Evolutionary conservation across 2,329 filamentous ascomycete genomes (phyloP).

Genomic region (Monosporascus sp.): DNA sequence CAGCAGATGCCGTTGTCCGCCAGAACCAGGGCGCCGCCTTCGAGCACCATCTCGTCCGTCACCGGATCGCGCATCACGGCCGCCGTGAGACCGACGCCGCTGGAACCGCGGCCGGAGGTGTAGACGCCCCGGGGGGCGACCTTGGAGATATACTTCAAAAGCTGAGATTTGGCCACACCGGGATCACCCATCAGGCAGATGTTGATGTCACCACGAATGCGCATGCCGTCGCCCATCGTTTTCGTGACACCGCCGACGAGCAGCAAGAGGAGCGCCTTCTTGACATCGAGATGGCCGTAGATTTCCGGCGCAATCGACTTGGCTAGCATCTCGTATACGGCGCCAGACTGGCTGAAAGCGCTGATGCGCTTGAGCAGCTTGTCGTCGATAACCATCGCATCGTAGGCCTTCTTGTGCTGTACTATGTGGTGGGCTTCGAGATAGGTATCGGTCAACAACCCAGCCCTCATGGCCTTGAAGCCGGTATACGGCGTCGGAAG

Average conservation of each 20-base stretch:
- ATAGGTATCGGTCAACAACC: conserved; percentile 95
- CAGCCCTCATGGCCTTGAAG: conserved; percentile 93
- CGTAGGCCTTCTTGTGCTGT: conserved; percentile 98
- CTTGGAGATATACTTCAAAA: conserved; percentile 97
- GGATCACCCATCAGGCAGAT: conserved; percentile 98
- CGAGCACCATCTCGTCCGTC: conserved; percentile 79
- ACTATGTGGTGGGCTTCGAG: conserved; percentile 88
- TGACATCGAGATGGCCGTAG: conserved; percentile 92
- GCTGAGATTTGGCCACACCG: conserved; percentile 97
- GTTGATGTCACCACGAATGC: conserved; percentile 98
- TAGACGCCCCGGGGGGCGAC: conserved; percentile 90
- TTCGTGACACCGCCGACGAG: conserved; percentile 95
- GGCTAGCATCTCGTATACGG: conserved; percentile 92
- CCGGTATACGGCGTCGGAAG: conserved; percentile 97
- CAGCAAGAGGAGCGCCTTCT: conserved; percentile 92
- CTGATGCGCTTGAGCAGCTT: conserved; percentile 78
- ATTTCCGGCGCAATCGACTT: conserved; percentile 97
- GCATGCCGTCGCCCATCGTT: conserved; percentile 96
- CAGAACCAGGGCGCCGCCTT: conserved; percentile 73
- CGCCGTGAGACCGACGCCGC: conserved; percentile 75
- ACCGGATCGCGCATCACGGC: conserved; percentile 81
- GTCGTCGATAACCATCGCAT: conserved; percentile 80
- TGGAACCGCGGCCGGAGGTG: conserved; percentile 75
- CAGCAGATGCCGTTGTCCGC: conserved; percentile 82
- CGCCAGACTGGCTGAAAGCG: conserved; percentile 75